phyloP scores from a whole-genome alignment of 1,284 basidiomycete species.

The Heterobasidion parviporum region DNA sequence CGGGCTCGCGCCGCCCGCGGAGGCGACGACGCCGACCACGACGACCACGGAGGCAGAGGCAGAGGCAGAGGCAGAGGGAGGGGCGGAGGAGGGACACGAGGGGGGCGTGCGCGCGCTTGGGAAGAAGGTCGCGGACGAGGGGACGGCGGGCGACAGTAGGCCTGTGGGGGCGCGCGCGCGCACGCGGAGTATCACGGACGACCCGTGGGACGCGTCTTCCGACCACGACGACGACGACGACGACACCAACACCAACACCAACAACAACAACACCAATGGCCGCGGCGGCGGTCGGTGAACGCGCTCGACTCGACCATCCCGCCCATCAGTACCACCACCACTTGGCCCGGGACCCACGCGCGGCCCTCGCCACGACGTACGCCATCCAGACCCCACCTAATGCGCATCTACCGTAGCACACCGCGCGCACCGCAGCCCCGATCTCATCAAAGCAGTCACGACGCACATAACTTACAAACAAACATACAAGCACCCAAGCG shows the following conservation, averaged over 20 bases:
- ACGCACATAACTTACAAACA: too few relatives aligned
- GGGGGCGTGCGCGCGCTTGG: neutral
- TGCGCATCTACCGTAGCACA: too few relatives aligned
- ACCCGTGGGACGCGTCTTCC: constrained; percentile 12
- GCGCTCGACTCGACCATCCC: too few relatives aligned
- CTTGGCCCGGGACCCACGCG: too few relatives aligned
- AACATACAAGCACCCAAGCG: too few relatives aligned
- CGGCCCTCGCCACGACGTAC: too few relatives aligned
- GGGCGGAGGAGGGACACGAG: too few relatives aligned
- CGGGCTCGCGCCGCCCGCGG: constrained; percentile 16
- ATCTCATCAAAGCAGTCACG: too few relatives aligned
- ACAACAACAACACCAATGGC: too few relatives aligned
- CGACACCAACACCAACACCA: neutral
- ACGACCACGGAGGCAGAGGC: neutral
- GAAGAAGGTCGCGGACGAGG: neutral
- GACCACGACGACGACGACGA: constrained; percentile 5
- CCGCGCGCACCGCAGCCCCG: too few relatives aligned
- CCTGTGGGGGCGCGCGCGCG: neutral
- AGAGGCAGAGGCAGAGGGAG: neutral
- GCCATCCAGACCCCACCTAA: too few relatives aligned
- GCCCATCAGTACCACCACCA: too few relatives aligned
- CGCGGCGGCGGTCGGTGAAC: neutral
- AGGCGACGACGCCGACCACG: neutral
- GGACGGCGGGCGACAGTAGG: neutral
- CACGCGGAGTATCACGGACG: constrained; percentile 3